Evolutionary conservation across 2,329 filamentous ascomycete species (phyloP), one percentile per base, ranked within the genome.

Genomic region (Aspergillus transmontanensis): DNA sequence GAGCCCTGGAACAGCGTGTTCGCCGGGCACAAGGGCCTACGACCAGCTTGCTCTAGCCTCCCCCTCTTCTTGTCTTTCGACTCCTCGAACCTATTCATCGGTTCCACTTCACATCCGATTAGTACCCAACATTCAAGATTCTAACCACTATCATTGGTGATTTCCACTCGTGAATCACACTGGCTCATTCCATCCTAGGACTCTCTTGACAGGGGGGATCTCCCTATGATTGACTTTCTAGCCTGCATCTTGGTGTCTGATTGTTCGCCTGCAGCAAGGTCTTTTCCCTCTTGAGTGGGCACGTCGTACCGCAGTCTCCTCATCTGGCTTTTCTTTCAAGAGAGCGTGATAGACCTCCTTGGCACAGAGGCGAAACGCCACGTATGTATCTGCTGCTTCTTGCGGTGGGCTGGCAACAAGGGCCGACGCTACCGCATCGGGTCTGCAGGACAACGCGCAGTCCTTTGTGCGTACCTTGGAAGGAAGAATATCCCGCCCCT

Each of bases 1-100:
- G 54, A 43, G 57, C 41, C 57, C 55, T 39, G 12, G 45, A 61
- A 56, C 54, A 28, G 61, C 55, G 61, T 56, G 39, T 45, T 39
- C 23, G 30, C 32, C 34, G 45, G 50, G 21, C 30, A 53, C 50
- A 53, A 36, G 51, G 12, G 51, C 9, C 30, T 46, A 34, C 43
- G 10, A 28, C n/a, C 2, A 19, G n/a, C 21, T 11, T 50, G 14
- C 56, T 32, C 23, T 58, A 28, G 23, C 39, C 41, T 4, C 41
- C 41, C 32, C 6, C n/a, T 46, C 41, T 32, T 32, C 56, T 16
- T 23, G 56, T 7, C 28, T 6, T 36, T 36, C 4, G 28, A 23
- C n/a, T 36, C 34, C 34, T 36, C 34, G 23, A 54, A 16, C 51
- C 30, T 19, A 54, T 54, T 19, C 30, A 39, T 54, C 30, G 51